A percentile compares a stretch with the other conserved stretches of the same genome.
Conservation (phyloP, 148 eudicot genomes). For the Rhododendron molle region DNA sequence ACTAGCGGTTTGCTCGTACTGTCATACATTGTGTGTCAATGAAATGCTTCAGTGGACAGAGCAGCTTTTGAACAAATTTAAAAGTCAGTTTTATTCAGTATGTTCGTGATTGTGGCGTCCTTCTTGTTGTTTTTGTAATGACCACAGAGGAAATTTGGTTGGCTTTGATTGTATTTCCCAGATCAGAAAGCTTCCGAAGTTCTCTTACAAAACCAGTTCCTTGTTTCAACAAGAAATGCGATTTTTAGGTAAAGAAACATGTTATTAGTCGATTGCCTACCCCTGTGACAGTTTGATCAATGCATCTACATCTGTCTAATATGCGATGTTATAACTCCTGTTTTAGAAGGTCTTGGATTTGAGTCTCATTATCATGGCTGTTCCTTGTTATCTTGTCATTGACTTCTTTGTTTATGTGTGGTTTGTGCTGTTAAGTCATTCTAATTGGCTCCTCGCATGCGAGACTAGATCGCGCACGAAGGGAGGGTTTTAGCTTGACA, state of each 20-base stretch:
- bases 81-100: background rate
- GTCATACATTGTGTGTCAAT: background rate
- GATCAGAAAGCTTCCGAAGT: background rate
- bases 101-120: background rate
- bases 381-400: too few species aligned
- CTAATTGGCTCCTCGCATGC: too few species aligned
- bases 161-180: background rate
- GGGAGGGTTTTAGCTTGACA: too few species aligned
- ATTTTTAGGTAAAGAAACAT: background rate
- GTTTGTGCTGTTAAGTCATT: background rate
- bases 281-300: too few species aligned
- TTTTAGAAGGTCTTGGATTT: too few species aligned
- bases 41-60: background rate
- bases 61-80: background rate
- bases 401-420: background rate
- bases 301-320: too few species aligned
- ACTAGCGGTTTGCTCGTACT: background rate
- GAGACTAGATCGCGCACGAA: too few species aligned
- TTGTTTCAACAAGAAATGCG: background rate
- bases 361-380: too few species aligned
- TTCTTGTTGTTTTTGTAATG: background rate
- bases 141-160: background rate
- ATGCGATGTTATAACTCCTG: too few species aligned
- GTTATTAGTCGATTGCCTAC: background rate
- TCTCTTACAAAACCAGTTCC: background rate